phyloP scores from a whole-genome alignment of 176 grass and related monocot species.

The Cenchrus fungigraminus region DNA sequence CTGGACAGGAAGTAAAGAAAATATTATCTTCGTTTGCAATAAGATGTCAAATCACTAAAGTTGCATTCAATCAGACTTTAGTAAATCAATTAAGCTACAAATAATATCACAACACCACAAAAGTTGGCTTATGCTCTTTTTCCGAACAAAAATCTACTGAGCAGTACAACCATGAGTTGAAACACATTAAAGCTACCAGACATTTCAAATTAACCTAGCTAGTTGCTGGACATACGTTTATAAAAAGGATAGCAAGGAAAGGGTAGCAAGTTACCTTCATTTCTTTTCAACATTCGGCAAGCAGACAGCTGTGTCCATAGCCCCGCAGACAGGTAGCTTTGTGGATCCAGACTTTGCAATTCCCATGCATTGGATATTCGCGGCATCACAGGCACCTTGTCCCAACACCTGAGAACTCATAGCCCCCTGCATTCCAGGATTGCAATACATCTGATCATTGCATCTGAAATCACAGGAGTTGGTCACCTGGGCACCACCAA shows the following conservation, averaged over 20 bases:
- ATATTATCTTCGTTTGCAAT: too few relatives aligned
- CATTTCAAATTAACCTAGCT: neutral
- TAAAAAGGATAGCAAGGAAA: neutral
- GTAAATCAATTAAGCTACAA: neutral
- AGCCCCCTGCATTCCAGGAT: constrained; percentile 50
- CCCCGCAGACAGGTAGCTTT: constrained; percentile 51
- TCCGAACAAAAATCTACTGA: neutral
- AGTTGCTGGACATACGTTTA: neutral
- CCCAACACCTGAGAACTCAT: constrained; percentile 45
- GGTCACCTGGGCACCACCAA: constrained; percentile 50
- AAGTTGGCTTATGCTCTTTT: neutral
- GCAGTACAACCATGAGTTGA: neutral
- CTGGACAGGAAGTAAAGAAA: too few relatives aligned
- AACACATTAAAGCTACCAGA: neutral
- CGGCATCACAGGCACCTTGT: constrained; percentile 55
- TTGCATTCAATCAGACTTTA: neutral
- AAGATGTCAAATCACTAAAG: neutral
- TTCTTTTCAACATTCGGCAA: constrained; percentile 59
- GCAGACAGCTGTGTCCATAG: constrained; percentile 42
- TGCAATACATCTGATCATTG: constrained; percentile 79
- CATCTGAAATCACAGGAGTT: constrained; percentile 87
- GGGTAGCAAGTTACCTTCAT: constrained; percentile 53
- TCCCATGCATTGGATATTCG: constrained; percentile 57
- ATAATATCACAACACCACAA: neutral
- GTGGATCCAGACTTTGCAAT: constrained; percentile 51